These are phyloP conservation scores for Xylaria nigripes DNA, from an alignment of 495 filamentous ascomycete genomes.

Conservation along the genomic window DNA sequence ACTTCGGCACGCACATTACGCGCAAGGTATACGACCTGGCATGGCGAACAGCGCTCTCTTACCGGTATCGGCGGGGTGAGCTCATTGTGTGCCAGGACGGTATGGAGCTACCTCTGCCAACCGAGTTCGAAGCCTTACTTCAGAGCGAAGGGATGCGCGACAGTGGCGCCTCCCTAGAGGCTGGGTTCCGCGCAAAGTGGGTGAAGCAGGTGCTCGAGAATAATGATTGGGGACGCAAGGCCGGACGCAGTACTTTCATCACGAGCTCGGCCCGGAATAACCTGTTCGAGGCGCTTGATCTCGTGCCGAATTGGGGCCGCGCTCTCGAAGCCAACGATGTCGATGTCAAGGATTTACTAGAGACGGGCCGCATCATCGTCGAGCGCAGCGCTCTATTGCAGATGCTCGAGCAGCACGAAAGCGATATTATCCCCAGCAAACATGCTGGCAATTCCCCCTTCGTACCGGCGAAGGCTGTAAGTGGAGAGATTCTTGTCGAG, in stretches of 20 bases:
- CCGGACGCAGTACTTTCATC: slow-evolving; percentile 72
- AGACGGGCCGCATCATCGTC: slow-evolving; percentile 75
- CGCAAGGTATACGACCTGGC: slow-evolving; percentile 92
- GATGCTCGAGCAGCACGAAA: slow-evolving; percentile 68
- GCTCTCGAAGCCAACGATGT: slow-evolving; percentile 64
- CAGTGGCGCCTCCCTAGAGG: slow-evolving; percentile 31
- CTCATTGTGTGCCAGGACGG: slow-evolving; percentile 72
- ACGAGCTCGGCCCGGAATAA: slow-evolving; percentile 48
- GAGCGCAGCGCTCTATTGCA: slow-evolving; percentile 72
- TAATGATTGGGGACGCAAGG: slow-evolving; percentile 62
- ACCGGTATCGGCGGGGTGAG: slow-evolving; percentile 79
- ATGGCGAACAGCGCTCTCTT: slow-evolving; percentile 89
- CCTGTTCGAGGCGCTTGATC: slow-evolving; percentile 50
- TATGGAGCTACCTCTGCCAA: slow-evolving; percentile 50
- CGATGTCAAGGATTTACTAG: slow-evolving; percentile 88
- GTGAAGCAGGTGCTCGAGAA: slow-evolving; percentile 54
- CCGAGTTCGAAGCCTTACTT: slow-evolving; percentile 28
- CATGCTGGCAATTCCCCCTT: slow-evolving; percentile 13
- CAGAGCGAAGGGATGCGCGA: slow-evolving; percentile 20
- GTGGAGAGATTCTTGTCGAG: slow-evolving; percentile 19
- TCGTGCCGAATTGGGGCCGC: slow-evolving; percentile 55
- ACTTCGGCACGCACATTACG: slow-evolving; percentile 77
- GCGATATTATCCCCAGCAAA: slow-evolving; percentile 51
- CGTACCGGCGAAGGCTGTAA: slow-evolving; percentile 8
- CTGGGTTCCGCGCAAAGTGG: slow-evolving; percentile 48